These are phyloP conservation scores for Astrothelium subdiscretum DNA, from an alignment of 495 filamentous ascomycete genomes.

Conservation along the genomic window DNA sequence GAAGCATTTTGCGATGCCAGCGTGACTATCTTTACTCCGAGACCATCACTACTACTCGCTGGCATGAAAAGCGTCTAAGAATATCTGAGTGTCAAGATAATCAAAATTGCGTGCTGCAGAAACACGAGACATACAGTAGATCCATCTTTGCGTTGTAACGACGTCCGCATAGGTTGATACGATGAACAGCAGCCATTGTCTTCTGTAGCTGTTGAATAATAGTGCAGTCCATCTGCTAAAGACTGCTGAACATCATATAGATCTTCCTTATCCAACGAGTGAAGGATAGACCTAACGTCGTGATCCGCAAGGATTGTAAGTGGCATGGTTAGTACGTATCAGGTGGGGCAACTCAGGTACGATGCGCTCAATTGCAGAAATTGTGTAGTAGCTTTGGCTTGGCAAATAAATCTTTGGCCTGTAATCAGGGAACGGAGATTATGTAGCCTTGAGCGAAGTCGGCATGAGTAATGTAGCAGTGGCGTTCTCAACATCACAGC, in stretches of 20 bases:
- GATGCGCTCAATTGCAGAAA: background rate
- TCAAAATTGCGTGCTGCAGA: background rate
- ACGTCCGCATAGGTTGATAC: constrained; percentile 68
- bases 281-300: constrained; percentile 58
- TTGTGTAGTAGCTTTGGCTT: background rate
- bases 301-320: constrained; percentile 64
- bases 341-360: background rate
- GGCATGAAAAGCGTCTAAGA: constrained; percentile 77
- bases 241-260: constrained; percentile 50
- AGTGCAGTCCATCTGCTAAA: constrained; percentile 66
- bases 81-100: background rate
- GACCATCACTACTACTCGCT: constrained; percentile 45
- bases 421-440: background rate
- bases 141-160: constrained; percentile 56
- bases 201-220: constrained; percentile 61
- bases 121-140: constrained; percentile 35
- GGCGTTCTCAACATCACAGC: background rate
- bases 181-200: constrained; percentile 43
- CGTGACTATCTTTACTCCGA: constrained; percentile 56
- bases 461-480: background rate
- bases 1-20: constrained; percentile 20
- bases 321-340: constrained; percentile 43
- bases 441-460: background rate
- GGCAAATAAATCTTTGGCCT: background rate
- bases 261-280: constrained; percentile 57